These are phyloP conservation scores for Emergomyces orientalis DNA, from an alignment of 2,329 filamentous ascomycete genomes.

Conservation along the genomic window DNA sequence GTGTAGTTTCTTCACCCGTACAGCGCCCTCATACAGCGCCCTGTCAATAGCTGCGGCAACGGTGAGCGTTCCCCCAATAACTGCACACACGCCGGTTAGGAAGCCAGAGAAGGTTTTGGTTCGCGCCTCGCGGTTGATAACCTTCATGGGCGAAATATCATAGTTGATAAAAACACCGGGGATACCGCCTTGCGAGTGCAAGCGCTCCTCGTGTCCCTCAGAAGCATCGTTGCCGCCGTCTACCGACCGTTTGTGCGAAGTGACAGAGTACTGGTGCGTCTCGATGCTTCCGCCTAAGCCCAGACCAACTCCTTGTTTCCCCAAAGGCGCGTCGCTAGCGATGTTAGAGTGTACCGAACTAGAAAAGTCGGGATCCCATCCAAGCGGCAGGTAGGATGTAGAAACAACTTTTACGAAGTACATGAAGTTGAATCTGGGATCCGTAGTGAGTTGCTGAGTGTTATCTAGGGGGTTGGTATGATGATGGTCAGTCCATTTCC, in stretches of 20 bases:
- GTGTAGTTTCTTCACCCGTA: slow-evolving; percentile 79
- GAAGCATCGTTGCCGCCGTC: slow-evolving; percentile 71
- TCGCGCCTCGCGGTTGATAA: slow-evolving; percentile 88
- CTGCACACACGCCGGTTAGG: slow-evolving; percentile 84
- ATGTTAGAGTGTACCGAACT: slow-evolving; percentile 30
- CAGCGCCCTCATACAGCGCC: slow-evolving; percentile 78
- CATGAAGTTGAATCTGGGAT: slow-evolving; percentile 92
- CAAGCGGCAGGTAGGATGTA: slow-evolving; percentile 86
- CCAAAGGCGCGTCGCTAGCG: slow-evolving; percentile 53
- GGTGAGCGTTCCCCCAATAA: slow-evolving; percentile 88
- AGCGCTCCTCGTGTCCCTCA: slow-evolving; percentile 83
- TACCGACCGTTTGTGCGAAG: slow-evolving; percentile 86
- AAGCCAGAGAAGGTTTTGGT: slow-evolving; percentile 87
- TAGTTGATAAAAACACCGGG: slow-evolving; percentile 98
- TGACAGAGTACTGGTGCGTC: slow-evolving; percentile 97
- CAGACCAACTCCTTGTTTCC: slow-evolving; percentile 58
- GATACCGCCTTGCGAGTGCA: slow-evolving; percentile 85
- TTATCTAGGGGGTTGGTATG: slow-evolving; percentile 75
- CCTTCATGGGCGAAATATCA: slow-evolving; percentile 99
- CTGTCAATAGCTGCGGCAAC: slow-evolving; percentile 91
- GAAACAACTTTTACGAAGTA: slow-evolving; percentile 99
- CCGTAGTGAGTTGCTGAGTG: slow-evolving; percentile 64
- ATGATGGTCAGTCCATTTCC: slow-evolving; percentile 82
- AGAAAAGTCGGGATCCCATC: slow-evolving; percentile 60
- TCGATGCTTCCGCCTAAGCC: slow-evolving; percentile 71